Base-by-base conservation (phyloP, 148 eudicot genomes). In the Euryodendron excelsum region DNA sequence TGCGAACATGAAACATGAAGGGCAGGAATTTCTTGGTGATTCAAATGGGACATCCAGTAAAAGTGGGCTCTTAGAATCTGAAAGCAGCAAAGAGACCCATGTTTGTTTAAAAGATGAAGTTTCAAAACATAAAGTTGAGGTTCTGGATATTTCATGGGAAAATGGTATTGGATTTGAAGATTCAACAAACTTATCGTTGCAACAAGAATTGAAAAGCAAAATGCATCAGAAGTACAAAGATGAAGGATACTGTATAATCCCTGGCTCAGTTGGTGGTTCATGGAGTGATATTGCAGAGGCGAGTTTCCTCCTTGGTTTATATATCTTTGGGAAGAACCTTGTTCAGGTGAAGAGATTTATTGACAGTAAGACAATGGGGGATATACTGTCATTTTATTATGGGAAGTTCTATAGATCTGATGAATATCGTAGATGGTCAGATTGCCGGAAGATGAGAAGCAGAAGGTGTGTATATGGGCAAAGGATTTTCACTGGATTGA, bases 261-360 rank as follows among this genome's bases (percentile, higher is more conserved):
- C 95, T 67, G 93, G 85, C 59, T 60, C 59, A 17, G 34, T 74
- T 39, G 74, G 53, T 27, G 84, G 76, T 34, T 65, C 78, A 15
- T 90, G 96, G 96, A 92, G 81, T 80, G 87, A 83, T 58, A 72
- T 82, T 66, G 97, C 90, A 77, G 87, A 82, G 82, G 87, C 78
- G 41, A 82, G 91, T 73, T 94, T 94, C 78, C 82, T 92, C 53
- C 91, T 94, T 60, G 97, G 97, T 33, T 80, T 94, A 74, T 94
- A 89, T 77, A 81, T 94, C 37, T 91, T 92, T 77, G 90, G 87
- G 79, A 94, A 92, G 86, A 86, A 92, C 62, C 93, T 94, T 74
- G 89, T 78, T 75, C 82, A 52, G 67, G 84, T 94, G 72, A 79
- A 73, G 74, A 84, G 66, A 53, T 92, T 92, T 81, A 74, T 92